Evolutionary conservation across 2,329 filamentous ascomycete genomes (phyloP).

Genomic region (Ceratocystis lukuohia): DNA sequence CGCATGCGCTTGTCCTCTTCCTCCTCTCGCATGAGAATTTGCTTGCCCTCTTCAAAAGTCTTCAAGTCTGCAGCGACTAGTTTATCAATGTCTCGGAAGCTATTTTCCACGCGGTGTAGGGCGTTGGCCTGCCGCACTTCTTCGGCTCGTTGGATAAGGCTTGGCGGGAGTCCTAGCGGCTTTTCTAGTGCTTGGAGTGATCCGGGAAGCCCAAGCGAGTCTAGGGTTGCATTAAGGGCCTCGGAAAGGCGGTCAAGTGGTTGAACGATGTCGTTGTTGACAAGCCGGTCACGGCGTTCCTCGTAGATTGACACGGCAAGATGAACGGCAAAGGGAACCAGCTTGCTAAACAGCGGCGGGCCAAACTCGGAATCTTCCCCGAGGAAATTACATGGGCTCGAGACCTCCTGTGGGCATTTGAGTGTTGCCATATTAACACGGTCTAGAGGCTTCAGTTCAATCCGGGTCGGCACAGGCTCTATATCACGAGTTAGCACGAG

Average conservation of each 20-base stretch:
- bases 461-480: slow-evolving; percentile 72
- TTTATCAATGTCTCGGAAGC: slow-evolving; percentile 80
- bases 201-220: slow-evolving; percentile 76
- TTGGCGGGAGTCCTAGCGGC: slow-evolving; percentile 76
- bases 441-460: slow-evolving; percentile 73
- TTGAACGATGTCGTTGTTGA: slow-evolving; percentile 76
- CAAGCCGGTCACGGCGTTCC: slow-evolving; percentile 75
- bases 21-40: slow-evolving; percentile 63
- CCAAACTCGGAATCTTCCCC: slow-evolving; percentile 73
- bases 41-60: slow-evolving; percentile 71
- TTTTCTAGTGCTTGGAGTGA: slow-evolving; percentile 92
- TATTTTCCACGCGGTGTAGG: slow-evolving; percentile 59
- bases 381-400: slow-evolving; percentile 64
- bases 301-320: slow-evolving; percentile 92
- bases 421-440: slow-evolving; percentile 78
- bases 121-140: slow-evolving; percentile 88
- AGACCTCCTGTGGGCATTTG: slow-evolving; percentile 67
- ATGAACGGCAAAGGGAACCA: slow-evolving; percentile 93
- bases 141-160: slow-evolving; percentile 76
- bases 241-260: slow-evolving; percentile 72
- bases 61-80: slow-evolving; percentile 66
- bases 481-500: slow-evolving; percentile 24
- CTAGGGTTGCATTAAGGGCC: slow-evolving; percentile 63
- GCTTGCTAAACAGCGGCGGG: slow-evolving; percentile 70
- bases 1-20: slow-evolving; percentile 69